phyloP scores from a whole-genome alignment of 257 asterid genomes.

The Solanum clarkiae region DNA sequence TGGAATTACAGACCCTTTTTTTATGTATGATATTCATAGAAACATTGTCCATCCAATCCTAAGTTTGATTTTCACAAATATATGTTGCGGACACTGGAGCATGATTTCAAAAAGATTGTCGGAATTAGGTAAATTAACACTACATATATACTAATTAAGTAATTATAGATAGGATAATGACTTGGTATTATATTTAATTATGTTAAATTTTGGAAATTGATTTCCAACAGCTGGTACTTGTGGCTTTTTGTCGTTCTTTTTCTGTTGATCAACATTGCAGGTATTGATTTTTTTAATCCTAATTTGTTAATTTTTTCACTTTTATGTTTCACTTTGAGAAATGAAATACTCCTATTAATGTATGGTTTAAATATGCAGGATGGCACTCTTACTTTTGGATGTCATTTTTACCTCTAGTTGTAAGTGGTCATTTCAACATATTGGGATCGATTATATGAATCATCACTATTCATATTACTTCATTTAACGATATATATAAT shows the following conservation, averaged over 20 bases:
- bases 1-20: neutral
- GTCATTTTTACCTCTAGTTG: constrained; percentile 67
- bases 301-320: neutral
- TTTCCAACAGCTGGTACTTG: constrained; percentile 66
- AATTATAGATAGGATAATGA: neutral
- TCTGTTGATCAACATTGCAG: constrained; percentile 69
- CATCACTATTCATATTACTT: neutral
- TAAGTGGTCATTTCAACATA: constrained; percentile 14
- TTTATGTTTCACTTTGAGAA: neutral
- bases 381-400: constrained; percentile 92
- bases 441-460: neutral
- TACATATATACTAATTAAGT: neutral
- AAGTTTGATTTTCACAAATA: constrained; percentile 58
- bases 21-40: constrained; percentile 19
- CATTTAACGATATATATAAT: neutral
- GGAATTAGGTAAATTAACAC: constrained; percentile 56
- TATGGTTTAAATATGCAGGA: constrained; percentile 36
- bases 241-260: constrained; percentile 83
- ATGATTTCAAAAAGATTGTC: constrained; percentile 67
- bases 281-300: constrained; percentile 15
- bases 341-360: neutral
- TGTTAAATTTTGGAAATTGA: neutral
- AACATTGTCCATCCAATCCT: constrained; percentile 43
- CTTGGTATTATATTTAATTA: neutral
- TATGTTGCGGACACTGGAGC: constrained; percentile 63